Evolutionary conservation across 768 basidiomycete species (phyloP).

Genomic region (Hypsizygus marmoreus): DNA sequence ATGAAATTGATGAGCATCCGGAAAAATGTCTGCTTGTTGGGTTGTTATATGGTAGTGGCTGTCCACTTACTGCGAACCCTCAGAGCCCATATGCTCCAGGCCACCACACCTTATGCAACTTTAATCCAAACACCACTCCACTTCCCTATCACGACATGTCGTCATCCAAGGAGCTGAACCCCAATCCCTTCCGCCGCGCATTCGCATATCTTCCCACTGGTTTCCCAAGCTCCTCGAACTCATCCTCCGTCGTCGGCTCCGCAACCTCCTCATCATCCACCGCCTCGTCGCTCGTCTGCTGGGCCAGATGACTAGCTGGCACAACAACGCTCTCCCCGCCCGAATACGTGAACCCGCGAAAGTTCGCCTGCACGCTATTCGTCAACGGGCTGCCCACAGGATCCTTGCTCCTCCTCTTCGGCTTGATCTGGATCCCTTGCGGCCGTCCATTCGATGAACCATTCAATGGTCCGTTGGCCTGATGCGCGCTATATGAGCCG

Average conservation of each 20-base stretch:
- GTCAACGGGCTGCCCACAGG: conserved; percentile 73
- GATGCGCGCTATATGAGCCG: conserved; percentile 15
- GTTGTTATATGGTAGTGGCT: conserved; percentile 14
- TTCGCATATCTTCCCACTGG: conserved; percentile 74
- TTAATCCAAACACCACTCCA: neutral
- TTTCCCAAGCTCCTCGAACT: conserved; percentile 64
- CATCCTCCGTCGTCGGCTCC: conserved; percentile 70
- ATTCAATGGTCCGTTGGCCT: conserved; percentile 17
- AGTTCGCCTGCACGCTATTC: conserved; percentile 93
- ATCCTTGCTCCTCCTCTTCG: conserved; percentile 46
- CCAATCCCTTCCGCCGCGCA: conserved; percentile 48
- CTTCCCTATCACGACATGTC: conserved; percentile 33
- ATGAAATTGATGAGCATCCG: conserved; percentile 8
- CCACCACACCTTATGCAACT: conserved; percentile 10
- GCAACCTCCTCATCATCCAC: conserved; percentile 52
- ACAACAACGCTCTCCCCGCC: conserved; percentile 68
- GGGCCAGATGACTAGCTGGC: conserved; percentile 39
- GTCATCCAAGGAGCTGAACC: conserved; percentile 43
- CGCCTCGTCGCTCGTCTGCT: conserved; percentile 57
- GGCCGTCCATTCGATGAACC: conserved; percentile 19
- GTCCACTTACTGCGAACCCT: conserved; percentile 18
- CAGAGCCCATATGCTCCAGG: conserved; percentile 20
- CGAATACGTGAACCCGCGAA: conserved; percentile 90
- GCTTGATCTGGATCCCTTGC: conserved; percentile 56
- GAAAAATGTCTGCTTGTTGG: conserved; percentile 12